phyloP scores from a whole-genome alignment of 495 filamentous ascomycete genomes.

The Saxophila tyrrhenica region DNA sequence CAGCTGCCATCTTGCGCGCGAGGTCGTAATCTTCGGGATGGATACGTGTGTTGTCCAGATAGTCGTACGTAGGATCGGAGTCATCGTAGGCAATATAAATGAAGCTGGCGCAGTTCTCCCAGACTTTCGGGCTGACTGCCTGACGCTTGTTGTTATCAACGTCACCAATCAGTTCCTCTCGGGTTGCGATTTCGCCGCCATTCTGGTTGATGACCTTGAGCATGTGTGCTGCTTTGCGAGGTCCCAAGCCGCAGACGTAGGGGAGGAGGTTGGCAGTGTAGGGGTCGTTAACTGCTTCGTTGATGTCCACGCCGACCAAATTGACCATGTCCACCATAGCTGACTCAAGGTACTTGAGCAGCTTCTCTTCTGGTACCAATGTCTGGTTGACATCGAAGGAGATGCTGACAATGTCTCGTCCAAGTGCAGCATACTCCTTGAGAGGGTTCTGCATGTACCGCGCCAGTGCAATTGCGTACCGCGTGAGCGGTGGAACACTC shows the following conservation, averaged over 20 bases:
- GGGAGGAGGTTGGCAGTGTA: conserved; percentile 79
- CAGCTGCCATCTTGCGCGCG: conserved; percentile 93
- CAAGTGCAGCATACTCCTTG: conserved; percentile 87
- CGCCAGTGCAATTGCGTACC: conserved; percentile 81
- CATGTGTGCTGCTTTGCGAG: conserved; percentile 75
- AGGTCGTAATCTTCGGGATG: conserved; percentile 98
- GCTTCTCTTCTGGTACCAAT: conserved; percentile 72
- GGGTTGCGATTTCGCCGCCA: conserved; percentile 67
- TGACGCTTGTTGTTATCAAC: conserved; percentile 60
- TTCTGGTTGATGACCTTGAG: conserved; percentile 84
- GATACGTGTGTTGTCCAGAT: conserved; percentile 89
- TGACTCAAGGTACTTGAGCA: conserved; percentile 75
- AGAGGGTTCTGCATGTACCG: conserved; percentile 88
- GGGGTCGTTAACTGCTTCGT: conserved; percentile 68
- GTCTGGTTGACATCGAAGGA: conserved; percentile 82
- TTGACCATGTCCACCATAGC: conserved; percentile 98
- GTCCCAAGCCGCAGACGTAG: conserved; percentile 87
- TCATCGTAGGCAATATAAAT: conserved; percentile 77
- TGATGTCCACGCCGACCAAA: conserved; percentile 85
- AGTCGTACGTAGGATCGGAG: conserved; percentile 66
- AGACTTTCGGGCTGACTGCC: conserved; percentile 80
- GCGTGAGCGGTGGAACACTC: conserved; percentile 56
- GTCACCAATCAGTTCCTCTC: conserved; percentile 79
- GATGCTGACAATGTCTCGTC: conserved; percentile 75
- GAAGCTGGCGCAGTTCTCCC: conserved; percentile 94